phyloP scores from a whole-genome alignment of 805 yeast genomes.

The Candida vaughaniae region DNA sequence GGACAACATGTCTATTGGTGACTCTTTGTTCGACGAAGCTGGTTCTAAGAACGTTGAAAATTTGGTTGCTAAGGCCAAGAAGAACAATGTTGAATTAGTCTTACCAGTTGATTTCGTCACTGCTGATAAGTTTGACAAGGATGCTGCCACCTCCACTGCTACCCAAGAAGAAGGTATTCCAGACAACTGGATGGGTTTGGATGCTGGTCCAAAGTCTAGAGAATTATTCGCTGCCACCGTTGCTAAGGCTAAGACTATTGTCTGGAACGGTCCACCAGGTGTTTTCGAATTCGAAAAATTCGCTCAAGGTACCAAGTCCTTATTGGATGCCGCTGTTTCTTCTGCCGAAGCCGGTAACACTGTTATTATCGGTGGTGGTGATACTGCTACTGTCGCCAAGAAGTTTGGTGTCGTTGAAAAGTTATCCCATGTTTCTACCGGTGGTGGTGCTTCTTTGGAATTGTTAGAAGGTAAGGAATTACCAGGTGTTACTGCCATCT shows the following conservation, averaged over 20 bases:
- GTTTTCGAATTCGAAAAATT: constrained; percentile 96
- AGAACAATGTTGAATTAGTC: constrained; percentile 88
- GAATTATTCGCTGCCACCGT: constrained; percentile 79
- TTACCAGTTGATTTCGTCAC: constrained; percentile 95
- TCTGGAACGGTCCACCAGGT: constrained; percentile 99
- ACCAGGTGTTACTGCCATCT: constrained; percentile 95
- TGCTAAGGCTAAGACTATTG: constrained; percentile 92
- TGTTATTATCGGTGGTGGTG: constrained; percentile 99
- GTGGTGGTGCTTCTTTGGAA: constrained; percentile 99
- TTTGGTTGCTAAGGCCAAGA: constrained; percentile 94
- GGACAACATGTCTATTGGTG: constrained; percentile 83
- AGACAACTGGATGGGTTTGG: constrained; percentile 93
- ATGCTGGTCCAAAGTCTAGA: constrained; percentile 88
- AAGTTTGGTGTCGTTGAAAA: constrained; percentile 95
- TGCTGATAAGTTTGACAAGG: constrained; percentile 91
- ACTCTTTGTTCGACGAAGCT: constrained; percentile 87
- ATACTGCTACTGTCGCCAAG: constrained; percentile 98
- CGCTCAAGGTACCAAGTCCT: constrained; percentile 86
- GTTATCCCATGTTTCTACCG: constrained; percentile 97
- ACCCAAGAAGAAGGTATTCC: constrained; percentile 91
- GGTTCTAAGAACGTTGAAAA: constrained; percentile 95
- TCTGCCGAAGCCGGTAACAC: constrained; percentile 87
- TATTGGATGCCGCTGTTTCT: constrained; percentile 84
- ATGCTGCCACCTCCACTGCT: constrained; percentile 83
- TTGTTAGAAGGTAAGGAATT: constrained; percentile 97